A percentile compares a stretch with the other conserved stretches of the same genome.
These are phyloP conservation scores for Takakia lepidozioides DNA, from an alignment of 225 moss, liverwort and hornwort species.

Conservation along the genomic window DNA sequence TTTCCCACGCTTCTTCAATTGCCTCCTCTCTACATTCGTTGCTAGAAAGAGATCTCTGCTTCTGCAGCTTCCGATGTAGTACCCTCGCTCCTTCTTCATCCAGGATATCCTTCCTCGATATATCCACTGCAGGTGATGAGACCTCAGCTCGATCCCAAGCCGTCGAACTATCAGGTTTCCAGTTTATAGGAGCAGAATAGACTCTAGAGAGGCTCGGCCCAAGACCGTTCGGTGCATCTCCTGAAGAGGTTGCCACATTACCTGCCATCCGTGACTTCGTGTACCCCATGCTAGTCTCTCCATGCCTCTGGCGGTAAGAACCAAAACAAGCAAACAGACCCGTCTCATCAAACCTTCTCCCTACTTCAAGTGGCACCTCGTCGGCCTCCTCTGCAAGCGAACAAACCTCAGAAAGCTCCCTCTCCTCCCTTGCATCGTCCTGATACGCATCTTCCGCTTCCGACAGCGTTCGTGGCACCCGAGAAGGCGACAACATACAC, in stretches of 20 bases:
- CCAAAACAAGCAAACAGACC: conserved; percentile 1
- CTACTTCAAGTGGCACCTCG: no score
- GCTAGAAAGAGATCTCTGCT: conserved; percentile 2
- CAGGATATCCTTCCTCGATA: neutral
- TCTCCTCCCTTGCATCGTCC: conserved; percentile 3
- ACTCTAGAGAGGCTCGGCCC: conserved; percentile 5
- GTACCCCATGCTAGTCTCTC: no score
- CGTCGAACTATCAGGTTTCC: conserved; percentile 5
- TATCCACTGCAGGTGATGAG: neutral
- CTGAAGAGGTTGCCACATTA: neutral
- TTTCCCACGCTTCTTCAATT: conserved; percentile 7
- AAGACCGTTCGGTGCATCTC: neutral
- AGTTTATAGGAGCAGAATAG: conserved; percentile 7
- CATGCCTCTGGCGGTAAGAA: conserved; percentile 2
- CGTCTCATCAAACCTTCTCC: no score
- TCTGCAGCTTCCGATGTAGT: conserved; percentile 4
- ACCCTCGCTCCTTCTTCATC: neutral
- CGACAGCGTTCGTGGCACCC: no score
- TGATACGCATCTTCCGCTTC: no score
- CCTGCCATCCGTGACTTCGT: neutral
- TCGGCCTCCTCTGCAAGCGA: neutral
- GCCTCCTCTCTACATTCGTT: conserved; percentile 5
- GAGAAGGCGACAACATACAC: no score
- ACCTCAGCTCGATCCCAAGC: neutral
- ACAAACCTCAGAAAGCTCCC: conserved; percentile 7